phyloP scores from a whole-genome alignment of 2,329 filamentous ascomycete genomes.

The Colletotrichum godetiae region DNA sequence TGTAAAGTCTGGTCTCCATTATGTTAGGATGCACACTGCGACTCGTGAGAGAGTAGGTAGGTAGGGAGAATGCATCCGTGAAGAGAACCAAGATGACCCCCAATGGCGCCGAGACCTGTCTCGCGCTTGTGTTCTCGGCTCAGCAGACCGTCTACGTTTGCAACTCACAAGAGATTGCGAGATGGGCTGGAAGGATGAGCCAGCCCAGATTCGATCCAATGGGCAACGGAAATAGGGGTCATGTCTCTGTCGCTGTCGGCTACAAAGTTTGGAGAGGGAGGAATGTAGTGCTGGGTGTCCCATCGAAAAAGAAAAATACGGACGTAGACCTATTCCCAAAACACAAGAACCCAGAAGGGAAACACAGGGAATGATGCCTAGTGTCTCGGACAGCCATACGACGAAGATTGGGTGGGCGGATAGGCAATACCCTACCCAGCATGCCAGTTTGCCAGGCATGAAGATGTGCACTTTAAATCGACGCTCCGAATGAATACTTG shows the following conservation, averaged over 20 bases:
- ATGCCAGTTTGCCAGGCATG: neutral
- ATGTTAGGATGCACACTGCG: neutral
- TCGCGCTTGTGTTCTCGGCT: neutral
- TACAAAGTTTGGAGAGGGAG: neutral
- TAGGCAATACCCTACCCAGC: neutral
- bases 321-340: slow-evolving; percentile 5
- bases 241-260: neutral
- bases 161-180: slow-evolving; percentile 9
- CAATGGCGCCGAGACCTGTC: slow-evolving; percentile 26
- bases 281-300: neutral
- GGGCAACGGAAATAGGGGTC: neutral
- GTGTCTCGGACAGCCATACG: neutral
- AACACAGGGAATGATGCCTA: neutral
- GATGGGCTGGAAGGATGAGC: neutral
- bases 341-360: neutral
- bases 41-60: neutral
- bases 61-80: neutral
- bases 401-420: neutral
- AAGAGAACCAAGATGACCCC: neutral
- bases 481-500: neutral
- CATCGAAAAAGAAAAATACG: slow-evolving; percentile 14
- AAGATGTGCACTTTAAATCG: neutral
- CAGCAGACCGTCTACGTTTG: neutral
- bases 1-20: neutral
- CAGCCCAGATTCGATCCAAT: neutral